A percentile compares a stretch with the other conserved stretches of the same genome.
These are phyloP conservation scores for Thuidium tamariscinum DNA, from an alignment of 225 moss, liverwort and hornwort genomes.

Conservation along the genomic window DNA sequence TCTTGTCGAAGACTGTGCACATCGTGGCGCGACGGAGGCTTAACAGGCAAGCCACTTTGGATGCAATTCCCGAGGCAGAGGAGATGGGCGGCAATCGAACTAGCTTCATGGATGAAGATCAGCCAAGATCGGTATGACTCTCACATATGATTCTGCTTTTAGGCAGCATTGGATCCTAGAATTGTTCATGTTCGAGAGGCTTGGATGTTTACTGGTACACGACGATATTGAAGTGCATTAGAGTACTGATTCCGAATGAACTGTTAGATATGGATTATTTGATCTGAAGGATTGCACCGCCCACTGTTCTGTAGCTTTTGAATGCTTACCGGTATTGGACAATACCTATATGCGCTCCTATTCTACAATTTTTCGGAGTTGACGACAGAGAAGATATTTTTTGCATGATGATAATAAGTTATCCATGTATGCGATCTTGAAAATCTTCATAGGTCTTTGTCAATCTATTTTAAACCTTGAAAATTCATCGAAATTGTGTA, in stretches of 20 bases:
- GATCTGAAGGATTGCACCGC: not conserved
- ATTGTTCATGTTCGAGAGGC: not conserved
- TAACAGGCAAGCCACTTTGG: conserved; percentile 23
- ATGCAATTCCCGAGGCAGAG: conserved; percentile 54
- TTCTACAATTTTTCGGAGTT: not conserved
- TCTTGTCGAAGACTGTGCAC: conserved; percentile 44
- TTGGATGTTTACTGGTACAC: not conserved
- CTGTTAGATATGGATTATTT: not conserved
- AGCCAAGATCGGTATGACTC: conserved; percentile 25
- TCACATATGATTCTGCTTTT: not conserved
- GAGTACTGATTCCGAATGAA: not conserved
- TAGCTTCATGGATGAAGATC: conserved; percentile 24
- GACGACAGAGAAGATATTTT: not conserved
- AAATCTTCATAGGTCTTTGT: not conserved
- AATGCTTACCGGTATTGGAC: no score
- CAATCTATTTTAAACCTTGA: not conserved
- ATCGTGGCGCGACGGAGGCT: conserved; percentile 27
- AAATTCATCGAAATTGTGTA: no score
- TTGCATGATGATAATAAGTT: not conserved
- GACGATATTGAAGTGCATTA: not conserved
- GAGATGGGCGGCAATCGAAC: conserved; percentile 22
- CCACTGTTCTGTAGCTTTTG: not conserved
- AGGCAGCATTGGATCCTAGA: not conserved
- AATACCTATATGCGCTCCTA: not conserved
- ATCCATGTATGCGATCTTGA: not conserved